Conservation (phyloP, 2,329 filamentous ascomycete species). For the Bimuria novae-zelandiae region DNA sequence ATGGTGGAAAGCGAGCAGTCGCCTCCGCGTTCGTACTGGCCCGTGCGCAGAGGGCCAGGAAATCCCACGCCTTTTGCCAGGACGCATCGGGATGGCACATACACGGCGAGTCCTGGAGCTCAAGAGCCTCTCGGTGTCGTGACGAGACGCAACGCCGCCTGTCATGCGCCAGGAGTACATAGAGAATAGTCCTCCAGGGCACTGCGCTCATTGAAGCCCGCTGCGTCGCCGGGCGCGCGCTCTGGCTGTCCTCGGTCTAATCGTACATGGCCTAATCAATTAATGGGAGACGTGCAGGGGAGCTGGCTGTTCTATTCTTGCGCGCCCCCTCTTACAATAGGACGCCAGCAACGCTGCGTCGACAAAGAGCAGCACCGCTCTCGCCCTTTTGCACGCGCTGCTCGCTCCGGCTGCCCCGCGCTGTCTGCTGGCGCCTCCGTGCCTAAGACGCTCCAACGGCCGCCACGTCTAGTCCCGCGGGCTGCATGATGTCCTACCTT, state of each 20-base stretch:
- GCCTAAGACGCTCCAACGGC: constrained; percentile 7
- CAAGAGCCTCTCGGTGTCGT: too few relatives aligned
- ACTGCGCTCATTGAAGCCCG: too few relatives aligned
- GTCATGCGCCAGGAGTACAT: too few relatives aligned
- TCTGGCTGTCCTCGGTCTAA: not conserved
- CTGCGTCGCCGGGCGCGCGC: not conserved
- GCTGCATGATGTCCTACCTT: constrained; percentile 19
- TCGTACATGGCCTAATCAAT: constrained; percentile 9
- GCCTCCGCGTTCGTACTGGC: not conserved
- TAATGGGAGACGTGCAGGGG: constrained; percentile 11
- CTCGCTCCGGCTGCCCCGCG: not conserved
- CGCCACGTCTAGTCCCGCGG: constrained; percentile 16
- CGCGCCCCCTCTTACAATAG: constrained; percentile 6
- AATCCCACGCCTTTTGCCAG: too few relatives aligned
- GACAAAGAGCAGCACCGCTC: not conserved
- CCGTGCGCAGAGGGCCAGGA: not conserved
- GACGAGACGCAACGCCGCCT: too few relatives aligned
- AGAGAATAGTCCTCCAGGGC: too few relatives aligned
- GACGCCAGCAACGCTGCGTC: constrained; percentile 4
- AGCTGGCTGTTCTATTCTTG: not conserved
- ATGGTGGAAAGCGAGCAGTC: not conserved
- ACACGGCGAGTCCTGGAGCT: too few relatives aligned
- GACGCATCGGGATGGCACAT: too few relatives aligned
- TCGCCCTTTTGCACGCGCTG: not conserved
- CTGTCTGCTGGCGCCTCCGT: not conserved